Evolutionary conservation across 768 basidiomycete genomes (phyloP).

Genomic region (Mycena belliarum): DNA sequence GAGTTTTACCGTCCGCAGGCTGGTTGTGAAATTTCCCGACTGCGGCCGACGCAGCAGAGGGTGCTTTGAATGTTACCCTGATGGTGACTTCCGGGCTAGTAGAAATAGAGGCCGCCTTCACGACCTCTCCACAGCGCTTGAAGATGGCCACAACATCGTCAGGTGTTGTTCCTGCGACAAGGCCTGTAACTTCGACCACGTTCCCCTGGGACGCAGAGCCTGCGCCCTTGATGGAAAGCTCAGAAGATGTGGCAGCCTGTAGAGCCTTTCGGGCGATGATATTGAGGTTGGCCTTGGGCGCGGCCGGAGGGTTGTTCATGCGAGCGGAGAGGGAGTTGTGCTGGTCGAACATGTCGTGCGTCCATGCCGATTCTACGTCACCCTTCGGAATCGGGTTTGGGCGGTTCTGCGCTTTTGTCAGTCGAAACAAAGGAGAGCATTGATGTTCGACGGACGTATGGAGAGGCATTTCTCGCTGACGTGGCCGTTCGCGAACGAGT

Average conservation of each 20-base stretch:
- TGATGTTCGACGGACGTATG: slow-evolving; percentile 52
- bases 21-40: slow-evolving; percentile 78
- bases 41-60: slow-evolving; percentile 62
- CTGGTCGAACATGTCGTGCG: slow-evolving; percentile 69
- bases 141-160: slow-evolving; percentile 88
- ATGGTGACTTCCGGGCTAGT: slow-evolving; percentile 51
- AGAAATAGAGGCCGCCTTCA: slow-evolving; percentile 42
- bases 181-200: slow-evolving; percentile 72
- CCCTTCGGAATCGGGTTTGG: slow-evolving; percentile 61
- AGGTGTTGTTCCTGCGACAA: slow-evolving; percentile 75
- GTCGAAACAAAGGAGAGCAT: slow-evolving; percentile 19
- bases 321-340: slow-evolving; percentile 65
- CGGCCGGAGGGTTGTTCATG: slow-evolving; percentile 42
- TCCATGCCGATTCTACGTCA: slow-evolving; percentile 66
- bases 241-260: slow-evolving; percentile 52
- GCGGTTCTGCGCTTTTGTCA: slow-evolving; percentile 41
- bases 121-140: slow-evolving; percentile 72
- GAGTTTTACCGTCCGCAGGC: slow-evolving; percentile 77
- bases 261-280: slow-evolving; percentile 61
- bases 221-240: slow-evolving; percentile 71
- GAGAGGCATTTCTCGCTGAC: slow-evolving; percentile 42
- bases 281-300: slow-evolving; percentile 53
- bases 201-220: slow-evolving; percentile 52
- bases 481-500: slow-evolving; percentile 43
- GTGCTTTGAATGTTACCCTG: slow-evolving; percentile 70